Conservation (phyloP, 495 filamentous ascomycete genomes). For the Glarea lozoyensis region DNA sequence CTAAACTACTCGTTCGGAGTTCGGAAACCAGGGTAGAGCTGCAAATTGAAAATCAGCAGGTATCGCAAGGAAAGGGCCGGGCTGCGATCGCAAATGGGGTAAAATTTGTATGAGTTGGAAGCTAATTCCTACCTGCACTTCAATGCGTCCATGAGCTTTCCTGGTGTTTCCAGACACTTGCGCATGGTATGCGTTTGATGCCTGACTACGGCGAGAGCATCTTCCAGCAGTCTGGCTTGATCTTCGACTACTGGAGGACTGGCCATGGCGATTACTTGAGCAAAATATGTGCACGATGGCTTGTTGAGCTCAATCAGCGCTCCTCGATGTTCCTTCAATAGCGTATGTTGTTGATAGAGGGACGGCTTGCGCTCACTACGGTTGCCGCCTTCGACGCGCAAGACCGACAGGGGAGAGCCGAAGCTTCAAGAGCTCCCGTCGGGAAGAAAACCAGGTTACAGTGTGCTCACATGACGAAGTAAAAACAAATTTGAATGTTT, state of each 20-base stretch:
- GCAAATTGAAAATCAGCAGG: slow-evolving; percentile 16
- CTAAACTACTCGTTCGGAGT: slow-evolving; percentile 87
- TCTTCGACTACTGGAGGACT: slow-evolving; percentile 71
- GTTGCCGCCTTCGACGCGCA: slow-evolving; percentile 3
- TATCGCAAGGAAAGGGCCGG: slow-evolving; percentile 3
- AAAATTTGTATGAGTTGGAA: too few species aligned
- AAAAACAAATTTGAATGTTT: too few species aligned
- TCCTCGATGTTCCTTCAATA: too few species aligned
- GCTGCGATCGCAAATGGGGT: too few species aligned
- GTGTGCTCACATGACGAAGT: too few species aligned
- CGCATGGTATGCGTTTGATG: slow-evolving; percentile 96
- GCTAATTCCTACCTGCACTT: slow-evolving; percentile 98
- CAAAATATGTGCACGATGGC: slow-evolving; percentile 8
- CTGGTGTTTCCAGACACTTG: slow-evolving; percentile 92
- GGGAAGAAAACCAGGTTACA: too few species aligned
- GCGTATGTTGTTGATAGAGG: slow-evolving; percentile 3
- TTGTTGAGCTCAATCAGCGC: slow-evolving; percentile 11
- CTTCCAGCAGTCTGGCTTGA: slow-evolving; percentile 88
- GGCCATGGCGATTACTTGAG: slow-evolving; percentile 29
- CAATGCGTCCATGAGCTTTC: slow-evolving; percentile 98
- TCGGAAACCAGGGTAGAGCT: slow-evolving; percentile 97
- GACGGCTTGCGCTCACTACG: slow-evolving; percentile 7
- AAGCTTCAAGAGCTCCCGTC: too few species aligned
- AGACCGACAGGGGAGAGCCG: too few species aligned
- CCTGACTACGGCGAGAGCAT: slow-evolving; percentile 91